These are phyloP conservation scores for Quercus cerris DNA, from an alignment of 306 rosid genomes.

Conservation along the genomic window DNA sequence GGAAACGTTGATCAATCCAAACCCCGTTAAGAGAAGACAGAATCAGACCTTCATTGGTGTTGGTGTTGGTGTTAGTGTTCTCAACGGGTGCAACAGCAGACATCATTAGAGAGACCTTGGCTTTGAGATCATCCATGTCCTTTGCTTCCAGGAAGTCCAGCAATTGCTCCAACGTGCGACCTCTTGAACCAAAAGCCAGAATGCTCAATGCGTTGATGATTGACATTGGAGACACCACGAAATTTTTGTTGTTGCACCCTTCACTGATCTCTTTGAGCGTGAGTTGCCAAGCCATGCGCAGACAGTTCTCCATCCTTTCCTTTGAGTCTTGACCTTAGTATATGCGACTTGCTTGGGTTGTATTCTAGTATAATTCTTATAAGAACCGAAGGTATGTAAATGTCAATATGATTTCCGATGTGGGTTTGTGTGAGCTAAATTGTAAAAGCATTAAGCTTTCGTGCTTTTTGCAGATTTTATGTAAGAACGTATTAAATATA, in stretches of 20 bases:
- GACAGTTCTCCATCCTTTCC: too few species aligned
- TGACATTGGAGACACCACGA: neutral
- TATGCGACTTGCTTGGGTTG: too few species aligned
- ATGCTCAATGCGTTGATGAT: neutral
- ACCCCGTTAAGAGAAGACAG: neutral
- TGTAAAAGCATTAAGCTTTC: too few species aligned
- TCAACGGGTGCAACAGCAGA: neutral
- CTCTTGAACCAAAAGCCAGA: neutral
- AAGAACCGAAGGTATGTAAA: too few species aligned
- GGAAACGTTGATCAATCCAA: neutral
- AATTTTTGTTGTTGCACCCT: neutral
- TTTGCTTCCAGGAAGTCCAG: neutral
- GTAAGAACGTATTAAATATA: too few species aligned
- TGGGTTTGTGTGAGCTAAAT: too few species aligned
- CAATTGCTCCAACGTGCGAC: neutral
- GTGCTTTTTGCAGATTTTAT: too few species aligned
- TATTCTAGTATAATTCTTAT: too few species aligned
- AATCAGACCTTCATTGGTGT: neutral
- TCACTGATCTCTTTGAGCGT: too few species aligned
- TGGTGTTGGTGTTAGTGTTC: neutral
- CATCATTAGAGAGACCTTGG: neutral
- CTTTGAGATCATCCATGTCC: neutral
- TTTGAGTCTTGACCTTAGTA: too few species aligned
- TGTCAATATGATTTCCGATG: too few species aligned
- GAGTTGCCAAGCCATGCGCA: too few species aligned